Conservation (phyloP, 2,329 filamentous ascomycete species). For the Nothophoma quercina region DNA sequence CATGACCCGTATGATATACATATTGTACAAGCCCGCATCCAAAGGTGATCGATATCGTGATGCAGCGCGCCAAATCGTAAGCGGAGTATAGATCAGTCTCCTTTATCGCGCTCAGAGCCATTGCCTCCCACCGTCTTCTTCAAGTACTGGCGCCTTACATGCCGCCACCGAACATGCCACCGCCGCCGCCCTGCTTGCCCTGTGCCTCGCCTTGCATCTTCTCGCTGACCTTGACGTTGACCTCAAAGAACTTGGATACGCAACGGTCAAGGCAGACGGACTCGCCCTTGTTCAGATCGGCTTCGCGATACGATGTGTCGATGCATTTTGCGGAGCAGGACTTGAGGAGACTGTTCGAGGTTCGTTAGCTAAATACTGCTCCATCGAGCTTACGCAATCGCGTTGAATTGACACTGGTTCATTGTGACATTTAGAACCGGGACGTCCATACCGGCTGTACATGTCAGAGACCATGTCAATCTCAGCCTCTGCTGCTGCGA, state of each 20-base stretch:
- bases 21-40: constrained; percentile 24
- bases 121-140: neutral
- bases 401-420: neutral
- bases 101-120: neutral
- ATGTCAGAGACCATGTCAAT: constrained; percentile 98
- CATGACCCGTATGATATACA: constrained; percentile 19
- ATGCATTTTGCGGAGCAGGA: constrained; percentile 95
- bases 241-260: constrained; percentile 97
- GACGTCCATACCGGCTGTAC: constrained; percentile 85
- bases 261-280: constrained; percentile 98
- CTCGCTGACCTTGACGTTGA: constrained; percentile 96
- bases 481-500: constrained; percentile 93
- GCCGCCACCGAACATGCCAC: constrained; percentile 38
- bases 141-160: constrained; percentile 24
- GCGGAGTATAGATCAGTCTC: neutral
- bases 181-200: constrained; percentile 55
- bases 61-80: constrained; percentile 1
- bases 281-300: constrained; percentile 98
- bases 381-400: neutral
- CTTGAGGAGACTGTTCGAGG: constrained; percentile 72
- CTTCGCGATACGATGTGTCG: constrained; percentile 89
- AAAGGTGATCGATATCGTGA: constrained; percentile 1
- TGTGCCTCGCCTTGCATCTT: constrained; percentile 90
- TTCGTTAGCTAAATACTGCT: constrained; percentile 8
- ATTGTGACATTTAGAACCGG: neutral